Evolutionary conservation across 2,329 filamentous ascomycete genomes (phyloP), one percentile per base, ranked within the genome.

Genomic region (Paecilomyces sp.): DNA sequence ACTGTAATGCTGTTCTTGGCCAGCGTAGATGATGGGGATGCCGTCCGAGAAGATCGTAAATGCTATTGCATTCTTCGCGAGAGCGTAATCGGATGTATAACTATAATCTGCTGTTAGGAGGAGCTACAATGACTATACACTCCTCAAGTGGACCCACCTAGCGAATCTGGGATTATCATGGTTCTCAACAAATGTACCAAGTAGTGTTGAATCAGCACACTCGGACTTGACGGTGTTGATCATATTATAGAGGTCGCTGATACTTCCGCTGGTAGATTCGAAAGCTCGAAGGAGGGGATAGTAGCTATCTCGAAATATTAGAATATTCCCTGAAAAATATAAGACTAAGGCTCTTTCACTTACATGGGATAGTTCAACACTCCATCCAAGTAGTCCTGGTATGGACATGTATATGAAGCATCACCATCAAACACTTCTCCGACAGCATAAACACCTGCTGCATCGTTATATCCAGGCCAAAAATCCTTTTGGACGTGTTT

Each of bases 1-100:
- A 1, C 74, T 70, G 66, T 82, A 87, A 59, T 82, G 83, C 67
- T 88, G 86, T 70, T 89, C 87, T 60, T 86, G 84, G n/a, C 86
- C 87, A 59, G 87, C 81, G 71, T 88, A 89, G 57, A 88, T 67
- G 56, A 88, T 85, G 1, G 85, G 86, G 57, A 88, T 85, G 2
- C 86, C 86, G 57, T 87, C 73, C 1, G 73, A 66, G 4, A 89
- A 77, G 52, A 89, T 80, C 12, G 82, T 80, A 65, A 84, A 88
- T 0, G 85, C 79, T 50, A 88, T 77, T 1, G 82, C 80, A 65
- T 88, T 89, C 72, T 85, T 84, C 25, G 85, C 81, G 1, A 85
- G 77, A 3, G 72, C 68, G 5, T 66, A 65, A 57, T 74, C 72
- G 15, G 60, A 55, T 7, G 72, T 74, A 60, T 74, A 73, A 8